phyloP scores from a whole-genome alignment of 2,329 filamentous ascomycete genomes.

The Domatiomyces globalis region DNA sequence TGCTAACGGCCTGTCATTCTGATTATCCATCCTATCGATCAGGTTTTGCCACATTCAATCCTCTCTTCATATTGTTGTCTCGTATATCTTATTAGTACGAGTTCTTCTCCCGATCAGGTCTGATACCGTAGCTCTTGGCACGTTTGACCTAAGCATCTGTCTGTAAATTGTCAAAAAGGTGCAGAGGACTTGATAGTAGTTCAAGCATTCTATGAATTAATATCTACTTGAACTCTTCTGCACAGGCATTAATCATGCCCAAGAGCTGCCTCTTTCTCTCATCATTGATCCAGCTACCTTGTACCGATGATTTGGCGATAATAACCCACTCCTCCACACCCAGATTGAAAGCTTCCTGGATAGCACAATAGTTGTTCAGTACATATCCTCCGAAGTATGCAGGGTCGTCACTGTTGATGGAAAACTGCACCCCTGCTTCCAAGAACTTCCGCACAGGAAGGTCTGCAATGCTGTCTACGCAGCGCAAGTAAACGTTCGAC shows the following conservation, averaged over 20 bases:
- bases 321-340: slow-evolving; percentile 50
- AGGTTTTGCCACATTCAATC: too few relatives aligned
- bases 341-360: slow-evolving; percentile 57
- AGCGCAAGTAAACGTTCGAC: slow-evolving; percentile 54
- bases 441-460: slow-evolving; percentile 51
- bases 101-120: too few relatives aligned
- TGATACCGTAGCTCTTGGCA: too few relatives aligned
- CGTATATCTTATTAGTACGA: too few relatives aligned
- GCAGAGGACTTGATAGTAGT: too few relatives aligned
- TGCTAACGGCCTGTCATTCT: slow-evolving; percentile 52
- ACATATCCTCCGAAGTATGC: slow-evolving; percentile 66
- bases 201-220: too few relatives aligned
- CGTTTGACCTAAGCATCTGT: too few relatives aligned
- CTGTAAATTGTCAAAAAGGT: too few relatives aligned
- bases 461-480: slow-evolving; percentile 38
- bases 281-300: slow-evolving; percentile 55
- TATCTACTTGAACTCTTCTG: too few relatives aligned
- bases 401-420: slow-evolving; percentile 61
- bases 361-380: slow-evolving; percentile 59
- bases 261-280: slow-evolving; percentile 48
- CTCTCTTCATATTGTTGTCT: too few relatives aligned
- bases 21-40: slow-evolving; percentile 12
- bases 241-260: background rate
- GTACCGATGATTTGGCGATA: slow-evolving; percentile 48
- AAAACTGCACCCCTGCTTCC: slow-evolving; percentile 51